phyloP scores from a whole-genome alignment of 83 land plant species.

The Larix sibirica region DNA sequence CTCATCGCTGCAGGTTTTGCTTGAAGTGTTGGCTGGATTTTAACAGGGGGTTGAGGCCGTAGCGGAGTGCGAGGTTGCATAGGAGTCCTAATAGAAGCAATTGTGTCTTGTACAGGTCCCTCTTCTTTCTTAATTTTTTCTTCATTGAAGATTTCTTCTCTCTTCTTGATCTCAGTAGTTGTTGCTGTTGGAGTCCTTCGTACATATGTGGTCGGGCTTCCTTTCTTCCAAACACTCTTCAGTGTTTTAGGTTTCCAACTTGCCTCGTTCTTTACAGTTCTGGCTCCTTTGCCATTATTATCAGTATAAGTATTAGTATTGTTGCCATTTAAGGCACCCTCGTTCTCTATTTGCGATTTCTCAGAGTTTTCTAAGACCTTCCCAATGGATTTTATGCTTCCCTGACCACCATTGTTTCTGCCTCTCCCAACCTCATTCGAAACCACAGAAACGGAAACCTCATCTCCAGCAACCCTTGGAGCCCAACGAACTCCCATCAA shows the following conservation, averaged over 20 bases:
- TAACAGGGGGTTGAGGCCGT: constrained; percentile 26
- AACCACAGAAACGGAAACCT: background rate
- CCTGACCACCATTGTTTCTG: constrained; percentile 35
- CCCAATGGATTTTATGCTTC: constrained; percentile 54
- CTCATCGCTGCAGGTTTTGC: constrained; percentile 36
- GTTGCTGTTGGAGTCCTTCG: constrained; percentile 32
- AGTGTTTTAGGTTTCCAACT: constrained; percentile 25
- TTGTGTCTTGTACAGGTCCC: background rate
- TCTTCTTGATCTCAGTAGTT: constrained; percentile 6
- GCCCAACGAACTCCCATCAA: constrained; percentile 5
- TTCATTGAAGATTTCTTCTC: background rate
- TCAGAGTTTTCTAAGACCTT: constrained; percentile 84
- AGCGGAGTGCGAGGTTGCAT: constrained; percentile 5
- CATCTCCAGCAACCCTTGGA: background rate
- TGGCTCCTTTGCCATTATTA: constrained; percentile 11
- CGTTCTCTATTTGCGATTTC: constrained; percentile 41
- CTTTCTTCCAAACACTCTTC: constrained; percentile 80
- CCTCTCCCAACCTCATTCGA: constrained; percentile 1
- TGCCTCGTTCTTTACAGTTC: constrained; percentile 12
- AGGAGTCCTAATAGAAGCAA: constrained; percentile 3
- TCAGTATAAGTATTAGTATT: background rate
- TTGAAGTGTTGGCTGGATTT: constrained; percentile 36
- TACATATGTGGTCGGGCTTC: constrained; percentile 47
- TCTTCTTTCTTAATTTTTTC: constrained; percentile 12
- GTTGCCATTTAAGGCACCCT: constrained; percentile 3